phyloP scores from a whole-genome alignment of 352 stramenopile species.

The Blastocystis sp. region DNA sequence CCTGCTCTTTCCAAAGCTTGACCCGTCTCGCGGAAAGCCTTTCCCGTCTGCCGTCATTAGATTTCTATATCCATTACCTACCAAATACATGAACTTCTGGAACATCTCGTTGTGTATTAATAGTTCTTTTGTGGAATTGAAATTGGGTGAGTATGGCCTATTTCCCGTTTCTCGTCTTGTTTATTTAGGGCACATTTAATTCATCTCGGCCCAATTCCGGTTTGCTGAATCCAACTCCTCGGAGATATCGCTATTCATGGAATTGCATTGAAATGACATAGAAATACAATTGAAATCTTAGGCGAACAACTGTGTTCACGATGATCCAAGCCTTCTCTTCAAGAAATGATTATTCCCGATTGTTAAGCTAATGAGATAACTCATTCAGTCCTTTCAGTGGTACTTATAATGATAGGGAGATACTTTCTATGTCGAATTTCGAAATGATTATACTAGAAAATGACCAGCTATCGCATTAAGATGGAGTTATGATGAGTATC shows the following conservation, averaged over 20 bases:
- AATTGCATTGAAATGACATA: background rate
- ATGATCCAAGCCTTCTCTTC: background rate
- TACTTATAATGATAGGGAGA: too few relatives aligned
- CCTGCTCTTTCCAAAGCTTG: constrained; percentile 87
- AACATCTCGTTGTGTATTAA: constrained; percentile 51
- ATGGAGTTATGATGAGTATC: too few relatives aligned
- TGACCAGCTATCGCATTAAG: too few relatives aligned
- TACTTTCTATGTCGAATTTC: too few relatives aligned
- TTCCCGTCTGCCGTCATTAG: constrained; percentile 66
- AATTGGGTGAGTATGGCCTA: background rate
- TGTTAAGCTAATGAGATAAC: too few relatives aligned
- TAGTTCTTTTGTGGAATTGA: background rate
- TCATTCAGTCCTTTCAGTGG: too few relatives aligned
- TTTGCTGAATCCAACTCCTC: background rate
- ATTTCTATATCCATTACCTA: background rate
- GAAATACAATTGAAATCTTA: background rate
- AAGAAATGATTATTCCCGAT: too few relatives aligned
- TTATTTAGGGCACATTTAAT: background rate
- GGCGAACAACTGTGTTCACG: background rate
- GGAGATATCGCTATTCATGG: background rate
- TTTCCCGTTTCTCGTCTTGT: background rate
- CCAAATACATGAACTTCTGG: constrained; percentile 50
- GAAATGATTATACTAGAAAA: background rate
- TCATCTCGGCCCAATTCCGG: background rate
- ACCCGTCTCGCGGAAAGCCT: constrained; percentile 85